These are phyloP conservation scores for Hyaloscypha hepaticicola DNA, from an alignment of 495 filamentous ascomycete genomes.

Conservation along the genomic window DNA sequence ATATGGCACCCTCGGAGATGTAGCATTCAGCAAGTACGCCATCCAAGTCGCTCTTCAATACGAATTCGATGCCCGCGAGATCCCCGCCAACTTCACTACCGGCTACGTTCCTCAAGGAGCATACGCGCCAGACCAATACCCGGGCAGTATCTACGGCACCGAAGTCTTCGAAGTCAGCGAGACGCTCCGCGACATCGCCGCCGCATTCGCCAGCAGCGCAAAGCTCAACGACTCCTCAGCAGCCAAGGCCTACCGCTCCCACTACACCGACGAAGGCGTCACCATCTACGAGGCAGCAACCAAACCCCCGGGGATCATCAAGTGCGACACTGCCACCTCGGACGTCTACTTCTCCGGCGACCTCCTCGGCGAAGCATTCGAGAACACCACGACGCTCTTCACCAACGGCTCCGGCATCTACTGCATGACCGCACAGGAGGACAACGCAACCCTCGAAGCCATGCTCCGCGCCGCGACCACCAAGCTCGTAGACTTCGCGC, in stretches of 20 bases:
- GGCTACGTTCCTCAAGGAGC: slow-evolving; percentile 66
- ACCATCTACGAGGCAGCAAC: slow-evolving; percentile 51
- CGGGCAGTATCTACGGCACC: slow-evolving; percentile 65
- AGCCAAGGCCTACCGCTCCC: slow-evolving; percentile 57
- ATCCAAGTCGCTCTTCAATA: slow-evolving; percentile 74
- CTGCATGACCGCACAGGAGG: slow-evolving; percentile 72
- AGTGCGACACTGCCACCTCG: slow-evolving; percentile 67
- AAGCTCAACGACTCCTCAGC: slow-evolving; percentile 53
- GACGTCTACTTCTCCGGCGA: slow-evolving; percentile 72
- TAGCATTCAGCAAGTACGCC: slow-evolving; percentile 66
- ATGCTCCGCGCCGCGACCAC: slow-evolving; percentile 57
- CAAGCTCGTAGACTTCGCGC: slow-evolving; percentile 61
- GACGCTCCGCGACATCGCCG: slow-evolving; percentile 56
- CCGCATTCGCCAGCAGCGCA: slow-evolving; percentile 53
- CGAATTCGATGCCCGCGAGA: slow-evolving; percentile 70
- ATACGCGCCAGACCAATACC: slow-evolving; percentile 56
- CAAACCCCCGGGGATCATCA: slow-evolving; percentile 54
- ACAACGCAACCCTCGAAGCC: slow-evolving; percentile 69
- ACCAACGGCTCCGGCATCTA: slow-evolving; percentile 70
- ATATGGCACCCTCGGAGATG: slow-evolving; percentile 57
- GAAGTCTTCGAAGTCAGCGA: slow-evolving; percentile 75
- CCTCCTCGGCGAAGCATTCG: slow-evolving; percentile 60
- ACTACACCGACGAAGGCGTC: slow-evolving; percentile 45
- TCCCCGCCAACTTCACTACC: slow-evolving; percentile 61
- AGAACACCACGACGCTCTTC: slow-evolving; percentile 60